Base-by-base conservation (phyloP, 306 rosid species). In the Sindora glabra region DNA sequence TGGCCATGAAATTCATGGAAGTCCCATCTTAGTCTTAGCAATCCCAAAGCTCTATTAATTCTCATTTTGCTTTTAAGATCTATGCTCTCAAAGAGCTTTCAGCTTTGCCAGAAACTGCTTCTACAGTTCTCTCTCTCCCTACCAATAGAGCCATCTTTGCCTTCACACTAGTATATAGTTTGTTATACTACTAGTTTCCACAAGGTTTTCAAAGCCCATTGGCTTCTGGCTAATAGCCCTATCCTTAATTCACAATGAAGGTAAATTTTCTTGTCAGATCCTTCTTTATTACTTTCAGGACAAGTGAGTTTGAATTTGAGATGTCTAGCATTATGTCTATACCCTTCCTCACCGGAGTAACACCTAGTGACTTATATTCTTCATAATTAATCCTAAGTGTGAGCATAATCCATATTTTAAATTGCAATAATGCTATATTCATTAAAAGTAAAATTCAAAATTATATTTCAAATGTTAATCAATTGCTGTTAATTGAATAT, bases 1-100 rank as follows among this genome's bases (percentile, higher is more conserved):
- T 75, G 79, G 69, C 67, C 91, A 68, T 83, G 69, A 87, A 86
- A 87, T 77, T 83, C 81, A 76, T 44, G 73, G 77, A 83, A 77
- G 10, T 24, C 42, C 48, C 48, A 59, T 64, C 63, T 37, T 44
- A 48, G 15, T 74, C 77, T 76, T 62, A 30, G n/a, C 71, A 70
- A 64, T 87, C 83, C 78, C 86, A 76, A 79, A 46, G 77, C 73
- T 74, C 55, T 66, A n/a, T n/a, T n/a, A n/a, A 22, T 4, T 21
- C 49, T 67, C 64, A 54, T 72, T n/a, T 81, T 80, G 72, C 75
- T 80, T 65, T 78, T 65, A 83, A 83, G 80, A 77, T 77, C 90
- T 68, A n/a, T n/a, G 51, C 53, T 69, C 73, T 65, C 67, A 25
- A 78, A 29, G 71, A 64, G 64, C 67, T 26, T 6, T 63, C 65